Evolutionary conservation across 148 eudicot genomes (phyloP).

Genomic region (Dianthus caryophyllus): DNA sequence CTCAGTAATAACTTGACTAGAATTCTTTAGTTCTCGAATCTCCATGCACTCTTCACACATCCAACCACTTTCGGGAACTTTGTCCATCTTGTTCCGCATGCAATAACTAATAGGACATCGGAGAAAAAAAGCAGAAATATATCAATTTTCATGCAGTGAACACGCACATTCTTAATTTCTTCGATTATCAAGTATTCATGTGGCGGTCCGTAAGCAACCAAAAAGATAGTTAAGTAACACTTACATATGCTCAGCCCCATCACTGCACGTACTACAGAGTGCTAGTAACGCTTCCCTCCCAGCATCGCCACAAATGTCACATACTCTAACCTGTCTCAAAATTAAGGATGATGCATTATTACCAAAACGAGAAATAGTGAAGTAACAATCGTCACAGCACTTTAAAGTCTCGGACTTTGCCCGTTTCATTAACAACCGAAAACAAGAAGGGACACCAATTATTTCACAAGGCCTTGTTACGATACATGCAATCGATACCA

Average conservation of each 20-base stretch:
- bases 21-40: conserved; percentile 24
- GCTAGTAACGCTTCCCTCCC: conserved; percentile 45
- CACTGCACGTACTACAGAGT: conserved; percentile 42
- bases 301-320: conserved; percentile 48
- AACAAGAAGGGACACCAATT: too few species aligned
- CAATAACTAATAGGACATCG: conserved; percentile 33
- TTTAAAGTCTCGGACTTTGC: not conserved
- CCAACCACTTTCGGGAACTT: conserved; percentile 40
- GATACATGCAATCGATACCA: too few species aligned
- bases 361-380: not conserved
- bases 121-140: conserved; percentile 5
- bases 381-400: conserved; percentile 4
- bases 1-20: conserved; percentile 4
- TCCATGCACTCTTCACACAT: conserved; percentile 41
- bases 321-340: conserved; percentile 34
- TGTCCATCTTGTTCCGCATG: conserved; percentile 38
- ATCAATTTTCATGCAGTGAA: conserved; percentile 9
- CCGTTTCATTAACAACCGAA: too few species aligned
- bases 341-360: conserved; percentile 15
- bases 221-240: conserved; percentile 4
- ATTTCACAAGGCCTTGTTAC: too few species aligned
- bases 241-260: conserved; percentile 51
- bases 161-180: not conserved
- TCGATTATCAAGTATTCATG: not conserved
- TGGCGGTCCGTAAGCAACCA: not conserved